A percentile compares a stretch with the other conserved stretches of the same genome.
Evolutionary conservation across 352 stramenopile genomes (phyloP).

Genomic region (Globisporangium parvum): DNA sequence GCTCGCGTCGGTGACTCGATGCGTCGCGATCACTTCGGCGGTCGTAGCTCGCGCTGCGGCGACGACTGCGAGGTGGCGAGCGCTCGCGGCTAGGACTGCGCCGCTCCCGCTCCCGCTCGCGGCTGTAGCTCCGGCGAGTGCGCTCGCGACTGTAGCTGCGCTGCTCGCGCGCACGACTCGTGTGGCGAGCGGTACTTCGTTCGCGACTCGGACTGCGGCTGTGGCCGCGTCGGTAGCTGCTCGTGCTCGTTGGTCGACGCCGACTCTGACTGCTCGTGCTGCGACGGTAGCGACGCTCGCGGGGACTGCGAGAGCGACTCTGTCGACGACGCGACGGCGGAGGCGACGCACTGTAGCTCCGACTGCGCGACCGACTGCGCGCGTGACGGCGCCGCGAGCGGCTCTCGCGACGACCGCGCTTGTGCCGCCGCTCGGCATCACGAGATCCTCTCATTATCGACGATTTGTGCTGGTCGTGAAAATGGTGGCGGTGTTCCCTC

Average conservation of each 20-base stretch:
- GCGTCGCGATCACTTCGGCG: conserved; percentile 5
- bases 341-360: conserved; percentile 8
- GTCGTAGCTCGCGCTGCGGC: conserved; percentile 7
- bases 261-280: not conserved
- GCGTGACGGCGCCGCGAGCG: conserved; percentile 4
- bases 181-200: not conserved
- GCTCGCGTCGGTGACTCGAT: not conserved
- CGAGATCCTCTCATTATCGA: not conserved
- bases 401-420: conserved; percentile 12
- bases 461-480: not conserved
- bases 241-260: not conserved
- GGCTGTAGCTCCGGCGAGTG: conserved; percentile 13
- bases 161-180: conserved; percentile 1
- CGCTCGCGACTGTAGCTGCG: conserved; percentile 9
- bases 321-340: not conserved
- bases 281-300: not conserved
- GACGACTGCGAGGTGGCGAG: not conserved
- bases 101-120: conserved; percentile 8
- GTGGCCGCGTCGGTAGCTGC: conserved; percentile 1
- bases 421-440: conserved; percentile 8
- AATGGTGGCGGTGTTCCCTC: not conserved
- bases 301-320: conserved; percentile 9
- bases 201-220: conserved; percentile 6
- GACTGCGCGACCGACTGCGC: not conserved
- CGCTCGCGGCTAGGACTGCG: conserved; percentile 14